Conservation (phyloP, 2,329 filamentous ascomycete species). For the Phialocephala sp. region DNA sequence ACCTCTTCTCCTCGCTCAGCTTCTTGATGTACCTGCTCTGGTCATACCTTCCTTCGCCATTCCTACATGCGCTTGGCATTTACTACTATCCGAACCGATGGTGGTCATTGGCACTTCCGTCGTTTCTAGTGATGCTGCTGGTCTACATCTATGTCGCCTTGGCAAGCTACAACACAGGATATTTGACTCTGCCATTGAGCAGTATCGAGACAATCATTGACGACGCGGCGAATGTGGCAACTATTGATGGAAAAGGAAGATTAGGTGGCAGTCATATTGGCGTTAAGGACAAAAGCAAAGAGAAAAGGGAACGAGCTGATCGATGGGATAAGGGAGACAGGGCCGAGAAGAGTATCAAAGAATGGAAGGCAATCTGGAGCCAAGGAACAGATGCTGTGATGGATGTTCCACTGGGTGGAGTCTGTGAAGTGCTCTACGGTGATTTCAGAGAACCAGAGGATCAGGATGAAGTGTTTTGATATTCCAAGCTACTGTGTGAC, state of each 20-base stretch:
- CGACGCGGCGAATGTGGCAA: constrained; percentile 83
- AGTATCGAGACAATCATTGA: constrained; percentile 92
- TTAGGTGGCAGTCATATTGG: constrained; percentile 44
- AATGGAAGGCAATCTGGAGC: constrained; percentile 88
- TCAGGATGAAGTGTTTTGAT: constrained; percentile 26
- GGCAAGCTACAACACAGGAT: constrained; percentile 87
- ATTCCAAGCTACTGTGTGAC: not conserved
- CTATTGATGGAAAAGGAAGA: constrained; percentile 74
- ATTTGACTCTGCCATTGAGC: constrained; percentile 79
- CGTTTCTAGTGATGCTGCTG: constrained; percentile 85
- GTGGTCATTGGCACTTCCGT: constrained; percentile 94
- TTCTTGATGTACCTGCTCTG: constrained; percentile 74
- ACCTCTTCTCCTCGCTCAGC: constrained; percentile 82
- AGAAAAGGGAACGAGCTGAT: constrained; percentile 44
- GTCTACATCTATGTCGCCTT: constrained; percentile 95
- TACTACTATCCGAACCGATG: constrained; percentile 97
- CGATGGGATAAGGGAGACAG: constrained; percentile 33
- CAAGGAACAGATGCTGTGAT: constrained; percentile 95
- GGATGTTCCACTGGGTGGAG: constrained; percentile 93
- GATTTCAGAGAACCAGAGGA: constrained; percentile 50
- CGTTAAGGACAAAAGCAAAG: constrained; percentile 43
- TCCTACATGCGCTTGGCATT: constrained; percentile 91
- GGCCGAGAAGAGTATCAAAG: constrained; percentile 39
- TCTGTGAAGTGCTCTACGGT: constrained; percentile 93
- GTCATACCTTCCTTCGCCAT: constrained; percentile 90